phyloP scores from a whole-genome alignment of 2,329 filamentous ascomycete species.

The Kalmusia sp. region DNA sequence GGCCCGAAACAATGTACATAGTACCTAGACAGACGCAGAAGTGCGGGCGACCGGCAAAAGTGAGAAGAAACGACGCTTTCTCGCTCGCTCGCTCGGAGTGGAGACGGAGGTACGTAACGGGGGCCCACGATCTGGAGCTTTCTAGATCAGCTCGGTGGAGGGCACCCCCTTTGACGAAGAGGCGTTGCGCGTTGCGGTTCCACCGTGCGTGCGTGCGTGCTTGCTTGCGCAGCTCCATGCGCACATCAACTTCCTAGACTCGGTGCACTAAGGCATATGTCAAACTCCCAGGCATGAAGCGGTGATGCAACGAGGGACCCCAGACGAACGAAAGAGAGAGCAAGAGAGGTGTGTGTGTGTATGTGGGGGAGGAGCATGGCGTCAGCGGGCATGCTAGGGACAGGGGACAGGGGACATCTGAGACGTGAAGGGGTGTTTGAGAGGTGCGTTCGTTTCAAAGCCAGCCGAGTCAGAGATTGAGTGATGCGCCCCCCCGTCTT shows the following conservation, averaged over 20 bases:
- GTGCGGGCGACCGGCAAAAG: no score
- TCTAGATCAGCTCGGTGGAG: not conserved
- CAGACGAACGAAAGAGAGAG: no score
- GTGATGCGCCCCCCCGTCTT: no score
- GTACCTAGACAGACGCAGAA: no score
- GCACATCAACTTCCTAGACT: not conserved
- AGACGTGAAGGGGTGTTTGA: constrained; percentile 4
- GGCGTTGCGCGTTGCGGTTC: no score
- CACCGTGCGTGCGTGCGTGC: not conserved
- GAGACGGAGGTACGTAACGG: not conserved
- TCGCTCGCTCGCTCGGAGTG: no score
- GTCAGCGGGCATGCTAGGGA: not conserved
- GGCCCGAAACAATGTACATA: no score
- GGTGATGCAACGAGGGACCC: no score
- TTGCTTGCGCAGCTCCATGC: not conserved
- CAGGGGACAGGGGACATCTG: constrained; percentile 1
- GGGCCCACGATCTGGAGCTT: no score
- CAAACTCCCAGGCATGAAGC: not conserved
- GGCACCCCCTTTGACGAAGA: no score
- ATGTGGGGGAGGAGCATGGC: not conserved
- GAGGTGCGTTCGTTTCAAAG: constrained; percentile 6
- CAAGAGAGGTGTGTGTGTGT: not conserved
- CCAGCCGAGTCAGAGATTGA: constrained; percentile 8
- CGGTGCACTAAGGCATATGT: not conserved
- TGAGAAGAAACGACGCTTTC: no score